Percentiles rank a stretch among this genome's conserved stretches.
These are phyloP conservation scores for Pyrenophora seminiperda DNA, from an alignment of 2,329 filamentous ascomycete species.

Conservation along the genomic window DNA sequence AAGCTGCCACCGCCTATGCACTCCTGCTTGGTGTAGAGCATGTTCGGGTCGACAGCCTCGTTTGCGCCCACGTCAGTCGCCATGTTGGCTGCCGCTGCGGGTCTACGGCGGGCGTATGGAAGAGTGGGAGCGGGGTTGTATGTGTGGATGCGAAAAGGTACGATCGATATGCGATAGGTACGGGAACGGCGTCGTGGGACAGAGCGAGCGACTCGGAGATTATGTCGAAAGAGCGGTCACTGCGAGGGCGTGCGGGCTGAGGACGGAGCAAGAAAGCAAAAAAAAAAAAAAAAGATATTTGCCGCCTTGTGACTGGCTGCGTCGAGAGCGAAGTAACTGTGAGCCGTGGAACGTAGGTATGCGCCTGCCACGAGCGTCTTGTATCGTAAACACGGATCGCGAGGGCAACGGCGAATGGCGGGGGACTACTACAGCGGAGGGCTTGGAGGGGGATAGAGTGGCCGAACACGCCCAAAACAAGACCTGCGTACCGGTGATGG, in stretches of 20 bases:
- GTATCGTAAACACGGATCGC: slow-evolving; percentile 29
- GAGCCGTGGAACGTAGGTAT: background rate
- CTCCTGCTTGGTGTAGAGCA: slow-evolving; percentile 81
- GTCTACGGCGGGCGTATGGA: background rate
- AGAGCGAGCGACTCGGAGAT: slow-evolving; percentile 4
- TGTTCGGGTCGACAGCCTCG: slow-evolving; percentile 77
- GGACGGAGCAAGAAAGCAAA: slow-evolving; percentile 6
- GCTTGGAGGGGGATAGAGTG: background rate
- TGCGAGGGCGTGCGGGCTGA: slow-evolving; percentile 6
- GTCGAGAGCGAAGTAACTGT: background rate
- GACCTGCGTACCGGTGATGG: background rate
- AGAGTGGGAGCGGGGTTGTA: background rate
- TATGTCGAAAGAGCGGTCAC: slow-evolving; percentile 11
- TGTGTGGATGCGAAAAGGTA: background rate
- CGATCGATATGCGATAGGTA: background rate
- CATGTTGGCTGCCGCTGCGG: slow-evolving; percentile 19
- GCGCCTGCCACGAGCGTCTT: slow-evolving; percentile 11
- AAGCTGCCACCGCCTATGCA: slow-evolving; percentile 91
- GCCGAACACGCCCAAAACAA: background rate
- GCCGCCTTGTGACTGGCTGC: background rate
- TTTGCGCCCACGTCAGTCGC: slow-evolving; percentile 45
- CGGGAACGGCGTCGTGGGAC: slow-evolving; percentile 2
- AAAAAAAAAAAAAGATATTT: background rate
- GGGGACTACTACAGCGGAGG: background rate
- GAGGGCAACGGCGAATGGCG: slow-evolving; percentile 24